Evolutionary conservation across 192 early-diverging fungal species (phyloP).

Genomic region (Spizellomyces sp.): DNA sequence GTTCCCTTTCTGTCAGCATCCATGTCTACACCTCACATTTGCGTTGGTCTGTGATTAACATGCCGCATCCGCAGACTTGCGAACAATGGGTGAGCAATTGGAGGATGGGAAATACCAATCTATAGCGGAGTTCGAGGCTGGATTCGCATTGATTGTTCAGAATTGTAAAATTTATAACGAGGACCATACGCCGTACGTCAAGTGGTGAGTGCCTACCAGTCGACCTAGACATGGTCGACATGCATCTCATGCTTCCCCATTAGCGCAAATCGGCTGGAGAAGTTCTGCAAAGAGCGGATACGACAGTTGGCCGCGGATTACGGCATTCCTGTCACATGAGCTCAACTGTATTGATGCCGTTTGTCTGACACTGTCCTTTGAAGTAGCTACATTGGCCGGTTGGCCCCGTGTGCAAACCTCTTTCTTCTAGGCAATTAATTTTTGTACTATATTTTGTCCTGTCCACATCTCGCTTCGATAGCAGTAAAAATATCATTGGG

Average conservation of each 20-base stretch:
- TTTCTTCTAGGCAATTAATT: too few relatives aligned
- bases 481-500: too few relatives aligned
- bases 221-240: background rate
- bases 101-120: conserved; percentile 85
- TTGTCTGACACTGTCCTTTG: too few relatives aligned
- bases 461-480: too few relatives aligned
- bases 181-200: conserved; percentile 79
- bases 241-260: background rate
- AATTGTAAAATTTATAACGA: conserved; percentile 94
- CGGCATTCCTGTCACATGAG: background rate
- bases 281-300: conserved; percentile 5
- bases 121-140: conserved; percentile 78
- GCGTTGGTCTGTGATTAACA: background rate
- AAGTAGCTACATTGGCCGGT: too few relatives aligned
- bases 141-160: conserved; percentile 89
- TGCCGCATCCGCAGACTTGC: conserved; percentile 57
- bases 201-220: conserved; percentile 47
- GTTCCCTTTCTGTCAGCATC: background rate
- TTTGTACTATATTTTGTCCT: too few relatives aligned
- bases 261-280: conserved; percentile 9
- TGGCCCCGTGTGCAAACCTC: too few relatives aligned
- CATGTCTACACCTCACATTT: background rate
- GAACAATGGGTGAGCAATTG: conserved; percentile 80
- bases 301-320: background rate
- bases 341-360: too few relatives aligned